Evolutionary conservation across 352 stramenopile species (phyloP).

Genomic region (Pythium sp.): DNA sequence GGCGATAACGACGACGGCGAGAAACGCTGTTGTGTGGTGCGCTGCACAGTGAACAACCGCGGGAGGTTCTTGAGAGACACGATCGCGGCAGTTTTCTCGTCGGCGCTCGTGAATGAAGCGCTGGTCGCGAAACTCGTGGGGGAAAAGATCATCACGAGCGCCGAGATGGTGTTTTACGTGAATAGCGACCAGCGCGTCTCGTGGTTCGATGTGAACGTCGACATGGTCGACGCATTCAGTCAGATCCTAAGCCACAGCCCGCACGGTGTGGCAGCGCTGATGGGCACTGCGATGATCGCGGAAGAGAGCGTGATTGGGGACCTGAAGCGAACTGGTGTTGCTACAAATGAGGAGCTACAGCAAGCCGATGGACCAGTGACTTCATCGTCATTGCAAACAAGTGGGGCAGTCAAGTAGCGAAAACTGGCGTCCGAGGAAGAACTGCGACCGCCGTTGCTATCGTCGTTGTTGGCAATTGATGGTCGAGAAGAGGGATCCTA

Average conservation of each 20-base stretch:
- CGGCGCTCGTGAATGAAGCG: conserved; percentile 3
- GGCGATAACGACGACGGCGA: background rate
- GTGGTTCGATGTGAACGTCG: conserved; percentile 2
- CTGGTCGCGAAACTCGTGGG: conserved; percentile 10
- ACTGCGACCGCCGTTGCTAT: background rate
- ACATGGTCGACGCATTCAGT: conserved; percentile 8
- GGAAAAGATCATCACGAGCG: conserved; percentile 1
- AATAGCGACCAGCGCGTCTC: background rate
- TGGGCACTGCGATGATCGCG: conserved; percentile 5
- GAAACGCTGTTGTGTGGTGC: conserved; percentile 15
- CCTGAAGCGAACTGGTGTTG: background rate
- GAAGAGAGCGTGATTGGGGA: conserved; percentile 9
- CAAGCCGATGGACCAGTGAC: background rate
- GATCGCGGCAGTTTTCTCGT: conserved; percentile 15
- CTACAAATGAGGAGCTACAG: background rate
- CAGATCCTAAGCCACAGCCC: background rate
- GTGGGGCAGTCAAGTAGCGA: background rate
- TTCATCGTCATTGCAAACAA: background rate
- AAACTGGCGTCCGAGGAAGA: background rate
- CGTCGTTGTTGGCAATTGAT: background rate
- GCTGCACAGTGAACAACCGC: conserved; percentile 7
- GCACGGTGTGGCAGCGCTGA: background rate
- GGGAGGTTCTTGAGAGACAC: conserved; percentile 8
- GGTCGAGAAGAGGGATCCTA: background rate
- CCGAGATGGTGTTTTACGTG: conserved; percentile 9